Evolutionary conservation across 257 asterid species (phyloP).

Genomic region (Fraxinus americana): DNA sequence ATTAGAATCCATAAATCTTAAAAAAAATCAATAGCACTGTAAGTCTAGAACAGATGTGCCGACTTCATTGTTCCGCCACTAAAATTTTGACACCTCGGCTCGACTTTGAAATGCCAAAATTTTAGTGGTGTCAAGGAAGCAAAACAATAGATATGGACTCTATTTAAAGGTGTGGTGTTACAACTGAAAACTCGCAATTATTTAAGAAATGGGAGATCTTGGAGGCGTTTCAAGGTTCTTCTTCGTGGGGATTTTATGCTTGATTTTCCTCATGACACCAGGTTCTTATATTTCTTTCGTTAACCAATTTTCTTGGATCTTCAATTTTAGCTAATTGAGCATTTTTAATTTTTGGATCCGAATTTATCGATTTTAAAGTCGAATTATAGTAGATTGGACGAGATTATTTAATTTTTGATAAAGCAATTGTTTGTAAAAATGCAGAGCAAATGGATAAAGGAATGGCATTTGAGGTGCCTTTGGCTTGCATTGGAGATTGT

Average conservation of each 20-base stretch:
- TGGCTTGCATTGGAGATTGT: slow-evolving; percentile 25
- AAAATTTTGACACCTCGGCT: no score
- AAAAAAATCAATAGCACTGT: no score
- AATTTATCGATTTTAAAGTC: no score
- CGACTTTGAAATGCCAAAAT: no score
- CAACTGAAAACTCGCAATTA: background rate
- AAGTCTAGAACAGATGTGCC: no score
- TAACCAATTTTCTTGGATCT: background rate
- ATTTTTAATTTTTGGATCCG: background rate
- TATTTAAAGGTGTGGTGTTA: no score
- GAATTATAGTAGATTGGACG: no score
- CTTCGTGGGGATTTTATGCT: slow-evolving; percentile 11
- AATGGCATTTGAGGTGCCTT: background rate
- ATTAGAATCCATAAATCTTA: no score
- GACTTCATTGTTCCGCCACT: no score
- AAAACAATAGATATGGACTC: no score
- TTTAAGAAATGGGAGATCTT: background rate
- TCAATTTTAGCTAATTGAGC: background rate
- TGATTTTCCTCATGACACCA: slow-evolving; percentile 17
- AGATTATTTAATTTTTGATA: no score
- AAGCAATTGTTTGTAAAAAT: background rate
- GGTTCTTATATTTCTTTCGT: background rate
- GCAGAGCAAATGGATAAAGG: slow-evolving; percentile 21
- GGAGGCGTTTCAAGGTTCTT: slow-evolving; percentile 2
- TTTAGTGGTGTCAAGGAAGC: no score